phyloP scores from a whole-genome alignment of 768 basidiomycete species.

The Punctularia strigosozonata region DNA sequence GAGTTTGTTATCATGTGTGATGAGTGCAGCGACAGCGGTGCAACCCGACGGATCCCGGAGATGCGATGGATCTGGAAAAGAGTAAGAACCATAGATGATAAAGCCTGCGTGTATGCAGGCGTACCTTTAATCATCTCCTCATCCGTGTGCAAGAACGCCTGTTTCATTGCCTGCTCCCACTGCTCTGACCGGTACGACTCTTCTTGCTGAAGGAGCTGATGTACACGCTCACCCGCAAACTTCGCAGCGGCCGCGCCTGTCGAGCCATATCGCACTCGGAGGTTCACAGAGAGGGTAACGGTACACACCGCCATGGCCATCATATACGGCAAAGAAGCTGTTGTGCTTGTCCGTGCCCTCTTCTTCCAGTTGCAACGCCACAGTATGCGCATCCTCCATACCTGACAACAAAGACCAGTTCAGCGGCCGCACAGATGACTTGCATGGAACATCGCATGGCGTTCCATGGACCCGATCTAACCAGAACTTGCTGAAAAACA shows the following conservation, averaged over 20 bases:
- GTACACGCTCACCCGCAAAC: conserved; percentile 78
- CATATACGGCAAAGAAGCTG: conserved; percentile 93
- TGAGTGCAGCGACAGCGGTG: conserved; percentile 82
- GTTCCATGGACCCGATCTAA: conserved; percentile 2
- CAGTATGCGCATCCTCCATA: conserved; percentile 95
- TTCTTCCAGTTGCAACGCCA: conserved; percentile 57
- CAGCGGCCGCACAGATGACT: no score
- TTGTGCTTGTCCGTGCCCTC: conserved; percentile 32
- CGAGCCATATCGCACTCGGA: conserved; percentile 6
- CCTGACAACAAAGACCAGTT: conserved; percentile 41
- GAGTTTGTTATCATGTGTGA: conserved; percentile 69
- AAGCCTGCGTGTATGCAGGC: conserved; percentile 9
- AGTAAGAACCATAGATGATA: no score
- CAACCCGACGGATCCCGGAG: conserved; percentile 91
- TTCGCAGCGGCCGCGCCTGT: conserved; percentile 75
- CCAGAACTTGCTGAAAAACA: conserved; percentile 1
- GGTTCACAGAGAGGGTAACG: conserved; percentile 12
- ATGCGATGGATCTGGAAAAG: conserved; percentile 62
- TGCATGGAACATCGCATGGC: no score
- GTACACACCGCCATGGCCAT: conserved; percentile 84
- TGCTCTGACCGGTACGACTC: conserved; percentile 58
- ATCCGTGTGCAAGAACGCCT: conserved; percentile 87
- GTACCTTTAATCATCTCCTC: conserved; percentile 82
- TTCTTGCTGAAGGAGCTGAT: conserved; percentile 63
- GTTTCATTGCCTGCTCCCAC: conserved; percentile 72